Evolutionary conservation across 2,329 filamentous ascomycete species (phyloP).

Genomic region (Monilinia fructigena): DNA sequence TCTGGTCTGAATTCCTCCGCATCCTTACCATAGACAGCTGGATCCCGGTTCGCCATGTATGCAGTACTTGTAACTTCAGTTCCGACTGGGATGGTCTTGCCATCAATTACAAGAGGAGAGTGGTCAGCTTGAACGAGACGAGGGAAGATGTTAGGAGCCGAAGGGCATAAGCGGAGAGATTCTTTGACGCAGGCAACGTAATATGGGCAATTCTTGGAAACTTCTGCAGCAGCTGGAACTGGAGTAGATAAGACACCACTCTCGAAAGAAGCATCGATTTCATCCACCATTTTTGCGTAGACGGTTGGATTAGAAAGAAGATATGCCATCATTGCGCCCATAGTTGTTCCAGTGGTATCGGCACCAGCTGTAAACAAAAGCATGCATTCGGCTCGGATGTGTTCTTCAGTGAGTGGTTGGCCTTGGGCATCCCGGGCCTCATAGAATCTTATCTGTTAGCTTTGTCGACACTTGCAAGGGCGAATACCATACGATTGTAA

Average conservation of each 20-base stretch:
- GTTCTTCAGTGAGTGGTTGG: slow-evolving; percentile 7
- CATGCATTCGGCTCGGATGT: slow-evolving; percentile 20
- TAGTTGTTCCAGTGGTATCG: slow-evolving; percentile 18
- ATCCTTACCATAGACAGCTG: slow-evolving; percentile 15
- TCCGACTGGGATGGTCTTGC: slow-evolving; percentile 14
- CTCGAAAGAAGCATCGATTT: slow-evolving; percentile 15
- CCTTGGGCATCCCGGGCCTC: slow-evolving; percentile 11
- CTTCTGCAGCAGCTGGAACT: not conserved
- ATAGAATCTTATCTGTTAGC: slow-evolving; percentile 14
- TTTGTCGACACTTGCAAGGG: not conserved
- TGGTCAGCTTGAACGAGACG: slow-evolving; percentile 16
- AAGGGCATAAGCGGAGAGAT: slow-evolving; percentile 15
- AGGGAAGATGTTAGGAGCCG: slow-evolving; percentile 18
- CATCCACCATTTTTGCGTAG: slow-evolving; percentile 10
- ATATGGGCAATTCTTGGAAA: slow-evolving; percentile 16
- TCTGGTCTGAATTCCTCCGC: slow-evolving; percentile 20
- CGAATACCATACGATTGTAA: slow-evolving; percentile 47
- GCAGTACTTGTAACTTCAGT: slow-evolving; percentile 19
- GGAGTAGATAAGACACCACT: slow-evolving; percentile 7
- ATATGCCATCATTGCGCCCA: slow-evolving; percentile 19
- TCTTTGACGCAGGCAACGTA: slow-evolving; percentile 23
- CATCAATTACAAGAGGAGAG: slow-evolving; percentile 14
- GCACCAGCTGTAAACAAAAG: slow-evolving; percentile 17
- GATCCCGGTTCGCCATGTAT: slow-evolving; percentile 20
- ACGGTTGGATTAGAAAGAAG: slow-evolving; percentile 11